These are phyloP conservation scores for Vaccinium darrowii DNA, from an alignment of 148 eudicot species.

Conservation along the genomic window DNA sequence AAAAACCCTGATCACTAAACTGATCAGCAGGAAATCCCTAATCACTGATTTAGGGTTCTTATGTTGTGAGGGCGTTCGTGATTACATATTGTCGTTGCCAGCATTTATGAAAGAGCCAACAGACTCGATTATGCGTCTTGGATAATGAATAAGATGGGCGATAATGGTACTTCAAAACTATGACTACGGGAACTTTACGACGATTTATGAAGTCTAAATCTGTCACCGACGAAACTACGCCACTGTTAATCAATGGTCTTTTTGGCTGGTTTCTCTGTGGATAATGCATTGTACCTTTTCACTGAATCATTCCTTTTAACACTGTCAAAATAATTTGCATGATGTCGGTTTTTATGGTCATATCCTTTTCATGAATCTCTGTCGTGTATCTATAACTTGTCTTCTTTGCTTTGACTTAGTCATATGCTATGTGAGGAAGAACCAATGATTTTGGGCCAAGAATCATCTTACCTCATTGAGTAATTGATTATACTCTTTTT, in stretches of 20 bases:
- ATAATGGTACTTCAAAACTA: constrained; percentile 23
- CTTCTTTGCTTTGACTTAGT: neutral
- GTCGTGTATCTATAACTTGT: neutral
- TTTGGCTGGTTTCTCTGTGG: neutral
- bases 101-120: constrained; percentile 73
- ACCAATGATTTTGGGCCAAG: neutral
- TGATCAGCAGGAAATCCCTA: too few species aligned
- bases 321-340: neutral
- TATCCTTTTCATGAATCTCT: neutral
- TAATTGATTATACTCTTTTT: too few species aligned
- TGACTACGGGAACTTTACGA: constrained; percentile 1
- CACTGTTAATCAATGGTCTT: neutral
- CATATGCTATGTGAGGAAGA: neutral
- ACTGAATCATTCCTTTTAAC: neutral
- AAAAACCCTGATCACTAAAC: too few species aligned
- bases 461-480: too few species aligned
- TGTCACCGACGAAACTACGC: neutral
- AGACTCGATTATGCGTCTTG: constrained; percentile 67
- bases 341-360: neutral
- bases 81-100: constrained; percentile 67
- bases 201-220: neutral
- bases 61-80: too few species aligned
- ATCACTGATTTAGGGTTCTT: too few species aligned
- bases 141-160: constrained; percentile 44
- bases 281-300: neutral